Evolutionary conservation across 345 rosid genomes (phyloP).

Genomic region (Brassica nigra): DNA sequence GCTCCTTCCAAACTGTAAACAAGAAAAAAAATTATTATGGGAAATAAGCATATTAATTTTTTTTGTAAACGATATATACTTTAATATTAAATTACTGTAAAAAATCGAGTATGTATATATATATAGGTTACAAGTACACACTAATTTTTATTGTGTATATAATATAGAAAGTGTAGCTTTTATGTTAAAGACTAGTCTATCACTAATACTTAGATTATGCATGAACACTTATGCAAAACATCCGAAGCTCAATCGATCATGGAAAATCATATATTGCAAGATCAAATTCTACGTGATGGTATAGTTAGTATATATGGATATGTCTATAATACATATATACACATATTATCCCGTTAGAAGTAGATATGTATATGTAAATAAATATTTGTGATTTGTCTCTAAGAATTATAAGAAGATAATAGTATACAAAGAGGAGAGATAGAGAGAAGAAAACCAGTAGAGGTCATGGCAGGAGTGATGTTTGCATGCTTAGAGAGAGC

Average conservation of each 20-base stretch:
- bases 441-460: slow-evolving; percentile 60
- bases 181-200: neutral
- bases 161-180: neutral
- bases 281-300: neutral
- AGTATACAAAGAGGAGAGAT: neutral
- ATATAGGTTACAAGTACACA: neutral
- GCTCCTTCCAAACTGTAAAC: slow-evolving; percentile 77
- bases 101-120: no score
- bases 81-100: neutral
- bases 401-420: neutral
- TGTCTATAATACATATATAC: neutral
- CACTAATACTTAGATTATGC: slow-evolving; percentile 11
- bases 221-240: neutral
- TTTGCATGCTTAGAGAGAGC: slow-evolving; percentile 91
- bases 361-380: no score
- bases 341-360: no score
- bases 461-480: slow-evolving; percentile 85
- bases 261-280: neutral
- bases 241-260: neutral
- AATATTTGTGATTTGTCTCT: no score
- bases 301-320: neutral
- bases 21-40: neutral
- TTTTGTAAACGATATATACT: no score
- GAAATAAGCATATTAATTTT: neutral
- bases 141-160: neutral